phyloP scores from a whole-genome alignment of 495 filamentous ascomycete species.

The Xylona heveae region DNA sequence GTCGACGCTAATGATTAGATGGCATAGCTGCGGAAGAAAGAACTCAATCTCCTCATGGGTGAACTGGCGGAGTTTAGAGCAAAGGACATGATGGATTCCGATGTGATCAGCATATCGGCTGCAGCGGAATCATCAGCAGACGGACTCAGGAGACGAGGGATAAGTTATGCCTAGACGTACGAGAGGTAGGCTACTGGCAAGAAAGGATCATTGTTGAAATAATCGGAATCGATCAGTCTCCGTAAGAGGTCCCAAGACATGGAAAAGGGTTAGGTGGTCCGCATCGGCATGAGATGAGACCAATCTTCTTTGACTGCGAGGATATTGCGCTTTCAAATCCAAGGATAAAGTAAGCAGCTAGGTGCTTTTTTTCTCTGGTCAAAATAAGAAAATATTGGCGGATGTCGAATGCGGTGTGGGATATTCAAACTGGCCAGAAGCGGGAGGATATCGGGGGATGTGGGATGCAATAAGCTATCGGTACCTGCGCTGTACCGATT shows the following conservation, averaged over 20 bases:
- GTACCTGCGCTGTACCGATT: too few species aligned
- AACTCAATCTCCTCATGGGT: slow-evolving; percentile 69
- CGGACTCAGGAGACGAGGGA: slow-evolving; percentile 2
- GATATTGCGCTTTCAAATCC: too few species aligned
- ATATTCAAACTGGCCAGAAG: too few species aligned
- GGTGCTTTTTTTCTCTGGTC: too few species aligned
- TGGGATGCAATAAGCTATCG: too few species aligned
- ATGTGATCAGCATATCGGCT: slow-evolving; percentile 68
- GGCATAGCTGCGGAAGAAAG: slow-evolving; percentile 63
- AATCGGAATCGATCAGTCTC: slow-evolving; percentile 61
- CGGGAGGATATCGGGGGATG: too few species aligned
- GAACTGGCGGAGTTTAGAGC: slow-evolving; percentile 61
- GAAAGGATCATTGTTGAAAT: slow-evolving; percentile 65
- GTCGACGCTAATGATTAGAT: slow-evolving; percentile 56
- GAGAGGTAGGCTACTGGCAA: slow-evolving; percentile 60
- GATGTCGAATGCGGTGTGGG: too few species aligned
- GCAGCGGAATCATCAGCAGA: slow-evolving; percentile 9
- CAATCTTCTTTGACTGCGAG: too few species aligned
- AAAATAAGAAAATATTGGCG: too few species aligned
- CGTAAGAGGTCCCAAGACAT: slow-evolving; percentile 32
- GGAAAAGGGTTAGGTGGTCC: too few species aligned
- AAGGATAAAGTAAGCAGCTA: too few species aligned
- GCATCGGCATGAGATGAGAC: too few species aligned
- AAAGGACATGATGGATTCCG: slow-evolving; percentile 60
- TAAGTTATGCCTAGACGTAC: slow-evolving; percentile 23